Evolutionary conservation across 768 basidiomycete species (phyloP).

Genomic region (Rhodosporidiobolus sp.): DNA sequence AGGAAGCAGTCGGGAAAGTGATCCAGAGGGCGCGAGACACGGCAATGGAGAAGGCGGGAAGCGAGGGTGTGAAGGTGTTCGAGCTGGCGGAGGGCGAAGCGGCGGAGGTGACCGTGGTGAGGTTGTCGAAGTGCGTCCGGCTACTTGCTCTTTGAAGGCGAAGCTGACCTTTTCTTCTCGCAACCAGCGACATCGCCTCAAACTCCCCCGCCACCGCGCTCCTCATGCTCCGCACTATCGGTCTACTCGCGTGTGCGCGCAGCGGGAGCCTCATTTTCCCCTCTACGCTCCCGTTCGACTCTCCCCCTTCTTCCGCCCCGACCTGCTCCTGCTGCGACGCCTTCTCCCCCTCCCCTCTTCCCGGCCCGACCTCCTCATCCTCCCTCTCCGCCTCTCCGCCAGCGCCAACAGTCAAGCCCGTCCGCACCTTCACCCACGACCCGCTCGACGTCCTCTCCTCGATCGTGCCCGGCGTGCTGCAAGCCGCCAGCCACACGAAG

Average conservation of each 20-base stretch:
- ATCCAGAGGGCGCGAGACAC: neutral
- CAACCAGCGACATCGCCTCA: neutral
- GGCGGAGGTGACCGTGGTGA: slow-evolving; percentile 6
- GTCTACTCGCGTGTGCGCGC: slow-evolving; percentile 25
- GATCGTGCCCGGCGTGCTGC: neutral
- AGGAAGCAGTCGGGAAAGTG: slow-evolving; percentile 16
- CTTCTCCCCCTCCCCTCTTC: neutral
- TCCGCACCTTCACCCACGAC: slow-evolving; percentile 8
- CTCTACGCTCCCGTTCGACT: neutral
- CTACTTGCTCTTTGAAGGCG: neutral
- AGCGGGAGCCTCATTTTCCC: slow-evolving; percentile 20
- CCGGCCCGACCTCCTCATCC: neutral
- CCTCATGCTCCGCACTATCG: slow-evolving; percentile 5
- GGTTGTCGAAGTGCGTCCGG: slow-evolving; percentile 11
- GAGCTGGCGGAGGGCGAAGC: slow-evolving; percentile 6
- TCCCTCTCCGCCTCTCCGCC: neutral
- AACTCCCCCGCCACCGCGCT: neutral
- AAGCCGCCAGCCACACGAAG: neutral
- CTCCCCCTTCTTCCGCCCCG: neutral
- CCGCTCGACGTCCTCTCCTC: slow-evolving; percentile 13
- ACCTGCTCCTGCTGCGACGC: slow-evolving; percentile 29
- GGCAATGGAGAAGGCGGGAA: neutral
- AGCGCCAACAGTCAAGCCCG: no score
- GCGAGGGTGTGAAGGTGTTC: neutral
- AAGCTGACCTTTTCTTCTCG: neutral